Evolutionary conservation across 2,329 filamentous ascomycete species (phyloP).

Genomic region (Neonectria coccinea): DNA sequence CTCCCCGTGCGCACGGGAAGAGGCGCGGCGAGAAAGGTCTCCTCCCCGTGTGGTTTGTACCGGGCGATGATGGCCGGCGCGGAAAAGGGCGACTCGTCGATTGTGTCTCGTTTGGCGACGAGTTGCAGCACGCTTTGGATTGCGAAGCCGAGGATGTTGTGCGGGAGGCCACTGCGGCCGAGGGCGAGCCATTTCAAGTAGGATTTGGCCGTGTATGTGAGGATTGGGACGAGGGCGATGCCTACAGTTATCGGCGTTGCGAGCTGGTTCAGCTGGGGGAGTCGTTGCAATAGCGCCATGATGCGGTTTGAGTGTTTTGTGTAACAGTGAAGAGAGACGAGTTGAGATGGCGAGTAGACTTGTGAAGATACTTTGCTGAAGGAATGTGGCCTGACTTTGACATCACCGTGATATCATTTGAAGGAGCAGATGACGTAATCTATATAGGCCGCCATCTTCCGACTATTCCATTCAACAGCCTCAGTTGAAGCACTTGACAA

Average conservation of each 20-base stretch:
- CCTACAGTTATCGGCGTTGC: neutral
- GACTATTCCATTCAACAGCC: too few relatives aligned
- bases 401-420: too few relatives aligned
- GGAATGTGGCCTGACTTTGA: neutral
- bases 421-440: neutral
- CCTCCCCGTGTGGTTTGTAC: neutral
- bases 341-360: neutral
- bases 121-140: neutral
- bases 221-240: neutral
- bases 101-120: neutral
- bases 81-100: neutral
- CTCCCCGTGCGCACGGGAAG: neutral
- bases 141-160: neutral
- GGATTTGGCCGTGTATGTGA: neutral
- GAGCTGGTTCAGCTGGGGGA: neutral
- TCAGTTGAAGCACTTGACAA: too few relatives aligned
- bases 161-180: neutral
- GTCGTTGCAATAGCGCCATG: neutral
- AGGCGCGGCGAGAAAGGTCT: neutral
- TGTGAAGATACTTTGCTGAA: neutral
- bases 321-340: neutral
- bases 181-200: neutral
- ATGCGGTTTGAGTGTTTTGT: neutral
- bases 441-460: too few relatives aligned
- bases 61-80: neutral